Evolutionary conservation across 176 grass and related monocot species (phyloP), one percentile per base, ranked within the genome.

Genomic region (barley (Hordeum vulgare)): DNA sequence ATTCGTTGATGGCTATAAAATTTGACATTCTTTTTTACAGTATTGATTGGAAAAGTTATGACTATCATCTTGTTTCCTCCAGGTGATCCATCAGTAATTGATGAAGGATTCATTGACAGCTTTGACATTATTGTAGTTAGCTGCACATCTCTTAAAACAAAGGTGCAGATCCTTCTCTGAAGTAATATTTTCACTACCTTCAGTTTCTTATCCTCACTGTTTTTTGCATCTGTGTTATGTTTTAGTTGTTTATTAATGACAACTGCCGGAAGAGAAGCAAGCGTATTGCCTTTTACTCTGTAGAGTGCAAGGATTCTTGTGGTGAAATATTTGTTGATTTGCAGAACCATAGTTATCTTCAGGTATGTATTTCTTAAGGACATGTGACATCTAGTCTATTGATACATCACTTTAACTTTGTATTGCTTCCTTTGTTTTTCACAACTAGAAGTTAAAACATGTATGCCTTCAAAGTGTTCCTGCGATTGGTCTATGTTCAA

Each of bases 311-410:
- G 76, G 93, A 89, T 87, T 90, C 93, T 41, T 99, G 97, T 81
- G 97, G 91, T 81, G 97, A 99, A 89, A 99, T 99, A 80, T 96
- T 99, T 92, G 84, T 90, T 74, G 93, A 99, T 80, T 47, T 99
- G 66, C 91, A 92, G 86, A 94, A 90, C 24, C 88, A 96, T 85
- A 90, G 65, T 61, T 99, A 96, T 77, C 63, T 88, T 80, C 85
- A 99, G 93, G 97, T 99, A 64, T 77, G 51, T n/a, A 63, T 66
- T 26, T 60, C 20, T 11, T 11, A 57, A 27, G 65, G 51, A 59
- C 4, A 15, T 64, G 17, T 66, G 47, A 8, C 66, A 76, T 64
- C 23, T 61, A 25, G 72, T 78, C 20, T 79, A 39, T 8, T 56
- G 42, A 40, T 78, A 4, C 77, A 13, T 71, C 8, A 71, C 7